Evolutionary conservation across 148 eudicot genomes (phyloP).

Genomic region (Amaranthus palmeri): DNA sequence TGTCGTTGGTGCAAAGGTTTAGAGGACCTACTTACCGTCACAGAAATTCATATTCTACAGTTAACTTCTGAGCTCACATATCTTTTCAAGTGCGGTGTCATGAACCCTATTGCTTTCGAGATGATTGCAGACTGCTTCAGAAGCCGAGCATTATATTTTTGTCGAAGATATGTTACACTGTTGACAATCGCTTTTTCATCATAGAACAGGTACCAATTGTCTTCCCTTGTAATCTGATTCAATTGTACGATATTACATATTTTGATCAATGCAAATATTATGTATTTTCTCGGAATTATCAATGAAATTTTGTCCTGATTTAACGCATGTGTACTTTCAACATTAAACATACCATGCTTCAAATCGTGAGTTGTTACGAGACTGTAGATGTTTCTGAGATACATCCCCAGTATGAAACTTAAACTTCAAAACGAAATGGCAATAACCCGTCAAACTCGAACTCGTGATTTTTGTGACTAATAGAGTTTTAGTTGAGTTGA

Average conservation of each 20-base stretch:
- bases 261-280: constrained; percentile 7
- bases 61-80: constrained; percentile 50
- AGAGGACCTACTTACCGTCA: constrained; percentile 71
- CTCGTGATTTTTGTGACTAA: no score
- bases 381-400: no score
- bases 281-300: not conserved
- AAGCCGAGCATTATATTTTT: not conserved
- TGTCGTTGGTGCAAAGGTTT: constrained; percentile 54
- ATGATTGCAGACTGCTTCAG: constrained; percentile 13
- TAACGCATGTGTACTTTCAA: not conserved
- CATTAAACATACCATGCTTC: not conserved
- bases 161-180: not conserved
- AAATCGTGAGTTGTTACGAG: no score
- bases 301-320: not conserved
- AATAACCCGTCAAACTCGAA: no score
- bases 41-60: constrained; percentile 80
- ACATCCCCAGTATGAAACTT: no score
- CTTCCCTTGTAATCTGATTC: not conserved
- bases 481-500: no score
- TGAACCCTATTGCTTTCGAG: not conserved
- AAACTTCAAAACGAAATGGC: no score
- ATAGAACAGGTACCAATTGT: not conserved
- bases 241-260: not conserved
- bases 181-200: constrained; percentile 1
- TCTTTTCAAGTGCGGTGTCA: not conserved